phyloP scores from a whole-genome alignment of 2,329 filamentous ascomycete genomes.

The Scedosporium aurantiacum region DNA sequence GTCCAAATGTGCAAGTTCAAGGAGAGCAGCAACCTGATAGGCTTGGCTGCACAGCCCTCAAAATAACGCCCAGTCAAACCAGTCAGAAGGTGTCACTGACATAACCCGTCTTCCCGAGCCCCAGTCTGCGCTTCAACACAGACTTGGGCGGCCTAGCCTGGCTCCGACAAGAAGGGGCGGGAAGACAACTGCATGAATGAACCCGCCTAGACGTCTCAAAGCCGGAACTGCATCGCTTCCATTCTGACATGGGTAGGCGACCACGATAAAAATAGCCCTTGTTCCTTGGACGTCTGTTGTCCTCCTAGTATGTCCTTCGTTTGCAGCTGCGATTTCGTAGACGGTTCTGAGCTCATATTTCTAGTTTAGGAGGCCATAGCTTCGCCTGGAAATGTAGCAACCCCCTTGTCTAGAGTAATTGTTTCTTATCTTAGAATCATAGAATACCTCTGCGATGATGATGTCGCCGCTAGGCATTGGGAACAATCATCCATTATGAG shows the following conservation, averaged over 20 bases:
- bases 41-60: background rate
- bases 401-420: too few species aligned
- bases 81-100: background rate
- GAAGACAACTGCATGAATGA: background rate
- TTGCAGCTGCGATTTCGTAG: too few species aligned
- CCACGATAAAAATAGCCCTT: background rate
- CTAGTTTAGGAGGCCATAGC: too few species aligned
- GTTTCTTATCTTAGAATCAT: too few species aligned
- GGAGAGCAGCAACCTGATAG: background rate
- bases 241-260: background rate
- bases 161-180: background rate
- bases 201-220: background rate
- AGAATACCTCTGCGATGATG: too few species aligned
- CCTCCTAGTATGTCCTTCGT: too few species aligned
- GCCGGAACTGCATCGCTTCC: background rate
- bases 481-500: background rate
- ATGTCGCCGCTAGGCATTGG: too few species aligned
- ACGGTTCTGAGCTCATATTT: too few species aligned
- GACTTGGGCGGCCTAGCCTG: background rate
- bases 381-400: too few species aligned
- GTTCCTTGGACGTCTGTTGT: background rate
- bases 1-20: background rate
- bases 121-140: too few species aligned
- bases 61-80: background rate
- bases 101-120: background rate